Percentiles rank a stretch among this genome's conserved stretches.
Conservation (phyloP, 2,329 filamentous ascomycete genomes). For the Claviceps arundinis region DNA sequence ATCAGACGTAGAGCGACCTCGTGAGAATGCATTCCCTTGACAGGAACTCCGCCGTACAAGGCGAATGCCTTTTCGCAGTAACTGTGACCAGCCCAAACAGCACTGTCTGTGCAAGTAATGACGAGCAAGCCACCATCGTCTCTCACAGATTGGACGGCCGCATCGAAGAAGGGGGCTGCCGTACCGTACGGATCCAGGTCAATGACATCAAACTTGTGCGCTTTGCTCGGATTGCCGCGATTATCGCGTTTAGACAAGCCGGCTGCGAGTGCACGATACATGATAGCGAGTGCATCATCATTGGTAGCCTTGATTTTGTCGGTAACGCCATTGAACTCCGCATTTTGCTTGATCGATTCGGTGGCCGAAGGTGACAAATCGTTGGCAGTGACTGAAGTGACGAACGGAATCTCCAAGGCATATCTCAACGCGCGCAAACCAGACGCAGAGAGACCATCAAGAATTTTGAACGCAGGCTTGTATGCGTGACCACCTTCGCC, state of each 20-base stretch:
- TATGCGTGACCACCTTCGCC: conserved; percentile 16
- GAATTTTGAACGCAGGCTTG: conserved; percentile 56
- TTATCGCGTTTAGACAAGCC: conserved; percentile 31
- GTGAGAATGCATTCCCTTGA: conserved; percentile 76
- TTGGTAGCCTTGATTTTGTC: conserved; percentile 59
- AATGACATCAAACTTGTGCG: conserved; percentile 72
- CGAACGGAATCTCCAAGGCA: conserved; percentile 76
- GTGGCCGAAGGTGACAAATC: conserved; percentile 71
- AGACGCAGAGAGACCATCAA: conserved; percentile 89
- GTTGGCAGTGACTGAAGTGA: conserved; percentile 74
- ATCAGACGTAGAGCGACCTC: conserved; percentile 83
- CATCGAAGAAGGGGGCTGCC: conserved; percentile 82
- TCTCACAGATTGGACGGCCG: conserved; percentile 70
- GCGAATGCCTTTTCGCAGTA: conserved; percentile 91
- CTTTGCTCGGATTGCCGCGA: conserved; percentile 23
- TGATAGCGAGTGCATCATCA: conserved; percentile 78
- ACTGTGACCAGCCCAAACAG: conserved; percentile 85
- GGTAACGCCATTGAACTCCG: conserved; percentile 65
- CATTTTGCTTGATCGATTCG: conserved; percentile 70
- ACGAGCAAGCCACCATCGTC: conserved; percentile 82
- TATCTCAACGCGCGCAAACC: conserved; percentile 86
- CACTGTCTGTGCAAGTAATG: conserved; percentile 92
- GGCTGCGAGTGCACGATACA: conserved; percentile 61
- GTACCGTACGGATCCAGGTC: conserved; percentile 95
- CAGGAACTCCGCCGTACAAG: conserved; percentile 79